phyloP scores from a whole-genome alignment of 306 rosid species.

The Cicer bijugum region DNA sequence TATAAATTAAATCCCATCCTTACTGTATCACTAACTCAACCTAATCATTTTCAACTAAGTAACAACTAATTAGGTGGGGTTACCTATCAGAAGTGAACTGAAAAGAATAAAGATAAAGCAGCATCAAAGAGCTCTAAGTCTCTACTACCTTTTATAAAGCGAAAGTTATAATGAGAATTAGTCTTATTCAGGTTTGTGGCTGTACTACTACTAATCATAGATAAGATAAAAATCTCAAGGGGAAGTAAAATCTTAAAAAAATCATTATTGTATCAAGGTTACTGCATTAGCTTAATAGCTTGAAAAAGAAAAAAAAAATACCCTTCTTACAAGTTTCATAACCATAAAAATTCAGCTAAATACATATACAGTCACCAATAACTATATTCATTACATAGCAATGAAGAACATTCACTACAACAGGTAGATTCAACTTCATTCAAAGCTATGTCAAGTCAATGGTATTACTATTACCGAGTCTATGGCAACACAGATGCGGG shows the following conservation, averaged over 20 bases:
- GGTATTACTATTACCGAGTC: constrained; percentile 81
- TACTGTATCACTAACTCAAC: not conserved
- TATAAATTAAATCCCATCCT: not conserved
- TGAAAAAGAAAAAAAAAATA: not conserved
- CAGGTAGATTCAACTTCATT: constrained; percentile 39
- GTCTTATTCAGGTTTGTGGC: not conserved
- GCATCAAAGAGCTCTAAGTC: constrained; percentile 19
- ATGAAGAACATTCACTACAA: constrained; percentile 7
- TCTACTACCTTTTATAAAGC: constrained; percentile 17
- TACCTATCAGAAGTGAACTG: not conserved
- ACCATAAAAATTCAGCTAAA: constrained; percentile 3
- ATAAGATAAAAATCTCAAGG: constrained; percentile 24
- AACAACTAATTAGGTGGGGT: not conserved
- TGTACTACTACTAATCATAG: not conserved
- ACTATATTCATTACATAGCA: constrained; percentile 16
- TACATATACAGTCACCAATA: constrained; percentile 3
- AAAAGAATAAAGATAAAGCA: constrained; percentile 8
- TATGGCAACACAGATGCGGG: constrained; percentile 68
- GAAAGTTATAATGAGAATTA: constrained; percentile 1
- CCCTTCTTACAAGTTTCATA: constrained; percentile 25
- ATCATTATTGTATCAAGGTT: constrained; percentile 24
- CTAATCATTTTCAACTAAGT: not conserved
- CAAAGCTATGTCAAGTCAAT: constrained; percentile 18
- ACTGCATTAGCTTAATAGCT: constrained; percentile 28
- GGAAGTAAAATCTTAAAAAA: constrained; percentile 10